Evolutionary conservation across 78 protist species (phyloP), one percentile per base, ranked within the genome.

Genomic region (Pigoraptor vietnamica): DNA sequence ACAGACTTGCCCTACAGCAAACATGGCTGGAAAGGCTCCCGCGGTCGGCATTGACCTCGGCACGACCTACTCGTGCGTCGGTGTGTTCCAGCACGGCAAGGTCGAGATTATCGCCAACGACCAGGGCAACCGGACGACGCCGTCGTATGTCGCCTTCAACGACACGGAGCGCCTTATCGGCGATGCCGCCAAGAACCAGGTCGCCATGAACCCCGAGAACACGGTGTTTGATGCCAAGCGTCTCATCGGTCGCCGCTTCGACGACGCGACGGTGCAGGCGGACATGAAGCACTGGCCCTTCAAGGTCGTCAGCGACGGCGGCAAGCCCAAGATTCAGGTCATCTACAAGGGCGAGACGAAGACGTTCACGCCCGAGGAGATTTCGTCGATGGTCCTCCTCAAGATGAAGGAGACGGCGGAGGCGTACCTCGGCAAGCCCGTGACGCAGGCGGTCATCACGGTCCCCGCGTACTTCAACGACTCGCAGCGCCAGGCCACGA

Each of bases 91-190:
- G 89, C 91, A 95, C 92, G 97, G 95, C 56, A 93, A 96, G 79
- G 99, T 98, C 40, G 99, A 97, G 95, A 98, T 99, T 89, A 98
- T 99, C 92, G 99, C 99, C 90, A 99, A 99, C 96, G 99, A 99
- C 93, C 99, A 97, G 95, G 99, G 99, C 83, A 98, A 97, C 97
- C 95, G 99, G 81, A 97, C 98, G 38, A 98, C 99, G 23, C 99
- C 99, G 33, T 94, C 97, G 29, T 98, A 94, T 83, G 99, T 99
- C 32, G 99, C 99, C 37, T 99, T 99, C 96, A 94, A 96, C 37
- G 99, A 97, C 40, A 40, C 90, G 21, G 99, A 97, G 93, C 95
- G 98, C 32, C 94, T 97, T 33, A 90, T 98, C 67, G 99, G 99
- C 1, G 99, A 98, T 67, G 97, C 99, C 29, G 99, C 99, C 29